phyloP scores from a whole-genome alignment of 1,284 basidiomycete genomes.

The Boletus hoseneyae region DNA sequence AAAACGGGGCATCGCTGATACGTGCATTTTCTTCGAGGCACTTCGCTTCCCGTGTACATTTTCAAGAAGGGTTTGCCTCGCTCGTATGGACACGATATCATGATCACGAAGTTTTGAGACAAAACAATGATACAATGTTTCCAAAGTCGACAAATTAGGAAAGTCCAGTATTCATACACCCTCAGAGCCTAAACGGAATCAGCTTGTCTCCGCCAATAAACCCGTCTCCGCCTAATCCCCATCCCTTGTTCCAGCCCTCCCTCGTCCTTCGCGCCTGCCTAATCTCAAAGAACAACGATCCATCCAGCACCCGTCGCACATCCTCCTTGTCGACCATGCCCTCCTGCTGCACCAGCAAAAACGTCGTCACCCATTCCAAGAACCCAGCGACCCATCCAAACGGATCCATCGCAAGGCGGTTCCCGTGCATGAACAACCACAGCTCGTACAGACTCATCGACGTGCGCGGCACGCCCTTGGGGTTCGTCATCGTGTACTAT shows the following conservation, averaged over 20 bases:
- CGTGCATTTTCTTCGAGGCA: conserved; percentile 21
- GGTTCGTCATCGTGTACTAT: conserved; percentile 17
- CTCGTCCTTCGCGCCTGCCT: conserved; percentile 13
- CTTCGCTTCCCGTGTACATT: conserved; percentile 47
- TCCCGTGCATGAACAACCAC: conserved; percentile 29
- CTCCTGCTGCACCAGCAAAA: conserved; percentile 27
- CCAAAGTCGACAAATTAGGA: no score
- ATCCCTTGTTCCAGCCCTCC: conserved; percentile 30
- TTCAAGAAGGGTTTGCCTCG: conserved; percentile 36
- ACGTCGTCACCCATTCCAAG: conserved; percentile 34
- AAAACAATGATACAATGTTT: no score
- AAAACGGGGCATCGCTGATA: no score
- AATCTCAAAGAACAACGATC: conserved; percentile 31
- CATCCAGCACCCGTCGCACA: conserved; percentile 27
- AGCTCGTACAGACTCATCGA: conserved; percentile 28
- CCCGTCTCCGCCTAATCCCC: conserved; percentile 30
- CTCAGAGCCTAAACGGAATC: conserved; percentile 27
- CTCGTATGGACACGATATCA: no score
- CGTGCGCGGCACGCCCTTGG: conserved; percentile 21
- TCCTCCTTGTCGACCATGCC: conserved; percentile 31
- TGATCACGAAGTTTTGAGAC: no score
- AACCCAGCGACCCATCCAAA: conserved; percentile 34
- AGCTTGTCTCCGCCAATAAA: conserved; percentile 31
- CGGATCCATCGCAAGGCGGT: conserved; percentile 36
- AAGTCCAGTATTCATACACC: neutral